These are phyloP conservation scores for Geranium brycei DNA, from an alignment of 345 rosid genomes.

Conservation along the genomic window DNA sequence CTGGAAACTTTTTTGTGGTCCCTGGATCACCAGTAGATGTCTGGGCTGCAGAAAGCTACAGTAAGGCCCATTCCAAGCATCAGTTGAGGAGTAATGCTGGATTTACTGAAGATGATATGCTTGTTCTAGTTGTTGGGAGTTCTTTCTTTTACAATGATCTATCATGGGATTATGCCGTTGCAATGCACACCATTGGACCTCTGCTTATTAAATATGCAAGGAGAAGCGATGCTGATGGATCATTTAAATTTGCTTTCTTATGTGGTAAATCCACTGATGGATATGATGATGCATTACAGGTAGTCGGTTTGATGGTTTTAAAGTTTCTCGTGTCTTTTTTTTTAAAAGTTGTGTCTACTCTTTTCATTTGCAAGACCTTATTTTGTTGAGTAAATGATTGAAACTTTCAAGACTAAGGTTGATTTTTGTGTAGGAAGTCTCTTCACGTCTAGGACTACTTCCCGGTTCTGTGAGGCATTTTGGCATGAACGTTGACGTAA, in stretches of 20 bases:
- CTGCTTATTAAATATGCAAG: constrained; percentile 61
- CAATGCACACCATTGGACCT: constrained; percentile 70
- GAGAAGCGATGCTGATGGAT: constrained; percentile 40
- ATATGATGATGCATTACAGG: constrained; percentile 61
- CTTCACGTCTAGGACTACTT: constrained; percentile 62
- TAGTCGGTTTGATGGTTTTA: constrained; percentile 13
- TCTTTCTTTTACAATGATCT: constrained; percentile 63
- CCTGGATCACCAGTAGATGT: constrained; percentile 86
- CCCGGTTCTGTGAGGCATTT: constrained; percentile 58
- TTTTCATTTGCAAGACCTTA: background rate
- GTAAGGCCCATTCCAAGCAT: constrained; percentile 42
- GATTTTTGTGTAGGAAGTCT: constrained; percentile 44
- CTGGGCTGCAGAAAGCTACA: constrained; percentile 78
- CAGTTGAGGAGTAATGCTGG: constrained; percentile 51
- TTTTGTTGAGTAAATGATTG: background rate
- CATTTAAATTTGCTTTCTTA: constrained; percentile 70
- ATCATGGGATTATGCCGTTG: constrained; percentile 79
- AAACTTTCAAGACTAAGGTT: too few relatives aligned
- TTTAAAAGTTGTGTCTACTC: background rate
- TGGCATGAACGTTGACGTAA: constrained; percentile 64
- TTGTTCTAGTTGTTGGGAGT: constrained; percentile 77
- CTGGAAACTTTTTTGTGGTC: constrained; percentile 91
- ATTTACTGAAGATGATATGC: constrained; percentile 46
- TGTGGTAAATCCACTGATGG: constrained; percentile 74
- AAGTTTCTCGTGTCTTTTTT: background rate